A percentile compares a stretch with the other conserved stretches of the same genome.
Evolutionary conservation across 768 basidiomycete species (phyloP).

Genomic region (Baorangia bicolor): DNA sequence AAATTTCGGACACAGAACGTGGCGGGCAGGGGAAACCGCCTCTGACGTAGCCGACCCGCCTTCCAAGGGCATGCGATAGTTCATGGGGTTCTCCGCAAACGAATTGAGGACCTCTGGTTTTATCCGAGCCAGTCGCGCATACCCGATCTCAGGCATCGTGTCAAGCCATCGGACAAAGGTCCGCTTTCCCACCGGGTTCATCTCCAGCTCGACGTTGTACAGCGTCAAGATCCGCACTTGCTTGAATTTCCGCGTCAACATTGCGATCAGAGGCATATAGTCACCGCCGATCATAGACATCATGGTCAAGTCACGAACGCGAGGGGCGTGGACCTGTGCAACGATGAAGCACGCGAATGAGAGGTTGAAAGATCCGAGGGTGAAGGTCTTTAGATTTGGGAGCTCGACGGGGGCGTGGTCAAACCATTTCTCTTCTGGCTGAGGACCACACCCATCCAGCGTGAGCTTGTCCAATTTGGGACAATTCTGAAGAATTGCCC

Average conservation of each 20-base stretch:
- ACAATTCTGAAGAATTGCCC: conserved; percentile 48
- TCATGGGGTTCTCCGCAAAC: conserved; percentile 45
- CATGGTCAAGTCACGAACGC: conserved; percentile 56
- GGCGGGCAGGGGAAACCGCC: conserved; percentile 6
- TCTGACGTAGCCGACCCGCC: not conserved
- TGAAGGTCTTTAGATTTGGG: conserved; percentile 48
- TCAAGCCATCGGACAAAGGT: conserved; percentile 50
- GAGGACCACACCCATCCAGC: conserved; percentile 63
- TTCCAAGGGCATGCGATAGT: conserved; percentile 17
- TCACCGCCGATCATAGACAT: conserved; percentile 52
- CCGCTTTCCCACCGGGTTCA: conserved; percentile 22
- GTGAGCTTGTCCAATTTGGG: conserved; percentile 54
- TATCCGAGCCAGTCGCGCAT: conserved; percentile 49
- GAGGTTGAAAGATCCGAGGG: conserved; percentile 55
- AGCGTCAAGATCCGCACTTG: conserved; percentile 54
- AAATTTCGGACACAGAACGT: conserved; percentile 45
- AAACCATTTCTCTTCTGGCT: conserved; percentile 27
- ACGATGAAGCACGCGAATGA: conserved; percentile 48
- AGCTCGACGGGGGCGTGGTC: conserved; percentile 44
- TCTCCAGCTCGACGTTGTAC: conserved; percentile 42
- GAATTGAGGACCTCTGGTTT: conserved; percentile 42
- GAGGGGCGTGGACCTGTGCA: conserved; percentile 53
- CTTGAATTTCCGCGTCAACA: conserved; percentile 49
- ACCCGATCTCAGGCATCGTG: conserved; percentile 56
- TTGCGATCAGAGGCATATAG: conserved; percentile 47